Conservation (phyloP, 345 rosid genomes). For the Physaria fendleri region DNA sequence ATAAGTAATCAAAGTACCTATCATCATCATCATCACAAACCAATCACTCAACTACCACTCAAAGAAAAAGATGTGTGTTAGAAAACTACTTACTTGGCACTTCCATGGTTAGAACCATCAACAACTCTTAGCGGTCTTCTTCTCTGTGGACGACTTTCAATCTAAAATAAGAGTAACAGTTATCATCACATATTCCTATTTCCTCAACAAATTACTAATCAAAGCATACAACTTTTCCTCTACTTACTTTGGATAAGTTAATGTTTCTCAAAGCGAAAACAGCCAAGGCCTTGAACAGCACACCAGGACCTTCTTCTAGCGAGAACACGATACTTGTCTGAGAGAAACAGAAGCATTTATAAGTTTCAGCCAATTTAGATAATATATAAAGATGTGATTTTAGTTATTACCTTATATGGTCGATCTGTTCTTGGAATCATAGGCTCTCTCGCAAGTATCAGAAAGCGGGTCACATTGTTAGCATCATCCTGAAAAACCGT, state of each 20-base stretch:
- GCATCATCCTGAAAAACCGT: constrained; percentile 52
- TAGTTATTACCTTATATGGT: constrained; percentile 62
- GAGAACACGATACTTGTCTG: constrained; percentile 97
- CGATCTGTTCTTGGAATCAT: constrained; percentile 63
- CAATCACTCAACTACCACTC: constrained; percentile 9
- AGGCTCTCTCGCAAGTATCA: constrained; percentile 91
- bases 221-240: neutral
- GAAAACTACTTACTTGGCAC: constrained; percentile 53
- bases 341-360: constrained; percentile 9
- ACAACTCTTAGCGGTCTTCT: constrained; percentile 67
- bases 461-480: constrained; percentile 74
- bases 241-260: constrained; percentile 64
- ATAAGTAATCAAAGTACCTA: constrained; percentile 92
- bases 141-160: constrained; percentile 87
- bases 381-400: neutral
- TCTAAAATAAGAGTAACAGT: constrained; percentile 35
- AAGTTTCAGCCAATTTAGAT: neutral
- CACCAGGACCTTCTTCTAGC: constrained; percentile 92
- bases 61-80: neutral
- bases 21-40: constrained; percentile 25
- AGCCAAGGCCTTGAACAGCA: constrained; percentile 83
- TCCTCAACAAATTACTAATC: neutral
- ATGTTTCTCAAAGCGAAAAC: constrained; percentile 85
- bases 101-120: constrained; percentile 75
- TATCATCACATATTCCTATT: neutral